Percentiles rank a stretch among this genome's conserved stretches.
These are phyloP conservation scores for Tetratostichococcus sp. DNA, from an alignment of 139 green algal genomes.

Conservation along the genomic window DNA sequence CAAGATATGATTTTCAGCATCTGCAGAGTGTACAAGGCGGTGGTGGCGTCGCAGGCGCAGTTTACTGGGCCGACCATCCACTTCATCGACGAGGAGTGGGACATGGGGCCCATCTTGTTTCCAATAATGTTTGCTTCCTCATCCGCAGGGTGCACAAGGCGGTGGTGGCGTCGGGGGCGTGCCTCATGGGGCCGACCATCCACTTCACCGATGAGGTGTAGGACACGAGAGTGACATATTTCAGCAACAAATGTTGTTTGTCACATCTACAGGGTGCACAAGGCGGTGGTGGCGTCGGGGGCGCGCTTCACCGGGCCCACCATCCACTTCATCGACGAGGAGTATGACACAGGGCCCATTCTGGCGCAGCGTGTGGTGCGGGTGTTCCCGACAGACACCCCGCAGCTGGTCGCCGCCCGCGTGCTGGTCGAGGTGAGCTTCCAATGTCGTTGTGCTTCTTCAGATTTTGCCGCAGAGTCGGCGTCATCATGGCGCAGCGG, in stretches of 20 bases:
- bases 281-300: slow-evolving; percentile 85
- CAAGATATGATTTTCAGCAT: no score
- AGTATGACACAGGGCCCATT: slow-evolving; percentile 95
- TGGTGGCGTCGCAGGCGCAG: slow-evolving; percentile 81
- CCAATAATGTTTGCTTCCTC: no score
- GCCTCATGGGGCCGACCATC: slow-evolving; percentile 86
- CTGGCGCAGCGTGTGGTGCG: slow-evolving; percentile 86
- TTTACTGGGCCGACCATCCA: slow-evolving; percentile 91
- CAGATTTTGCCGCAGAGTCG: no score
- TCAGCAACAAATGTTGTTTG: no score
- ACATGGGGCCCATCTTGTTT: slow-evolving; percentile 92
- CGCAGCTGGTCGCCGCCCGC: slow-evolving; percentile 67
- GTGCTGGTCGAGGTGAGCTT: slow-evolving; percentile 80
- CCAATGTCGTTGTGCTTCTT: no score
- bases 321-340: slow-evolving; percentile 97
- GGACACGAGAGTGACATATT: no score
- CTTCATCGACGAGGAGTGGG: slow-evolving; percentile 97
- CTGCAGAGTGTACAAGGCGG: slow-evolving; percentile 80
- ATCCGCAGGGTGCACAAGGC: slow-evolving; percentile 62
- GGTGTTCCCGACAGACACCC: slow-evolving; percentile 77
- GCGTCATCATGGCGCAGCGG: no score
- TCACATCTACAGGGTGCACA: slow-evolving; percentile 53
- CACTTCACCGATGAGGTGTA: slow-evolving; percentile 98
- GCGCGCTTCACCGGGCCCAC: slow-evolving; percentile 85
- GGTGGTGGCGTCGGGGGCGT: slow-evolving; percentile 84